Evolutionary conservation across 1,139 yeast species (phyloP).

Genomic region (Suhomyces guaymorum): DNA sequence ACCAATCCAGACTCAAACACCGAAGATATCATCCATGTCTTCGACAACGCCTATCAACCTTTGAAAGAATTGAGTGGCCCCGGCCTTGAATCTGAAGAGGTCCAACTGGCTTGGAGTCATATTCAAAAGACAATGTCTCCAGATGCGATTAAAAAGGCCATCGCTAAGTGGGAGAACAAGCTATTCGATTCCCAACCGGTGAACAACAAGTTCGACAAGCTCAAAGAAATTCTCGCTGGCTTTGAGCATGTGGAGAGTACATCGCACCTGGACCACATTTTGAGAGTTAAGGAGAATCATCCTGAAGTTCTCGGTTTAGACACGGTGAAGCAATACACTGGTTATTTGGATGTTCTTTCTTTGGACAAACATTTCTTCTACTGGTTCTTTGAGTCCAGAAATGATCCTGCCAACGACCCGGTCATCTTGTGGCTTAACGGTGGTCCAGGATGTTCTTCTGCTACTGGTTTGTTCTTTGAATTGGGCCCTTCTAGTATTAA

Average conservation of each 20-base stretch:
- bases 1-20: no score
- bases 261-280: conserved; percentile 35
- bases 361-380: conserved; percentile 76
- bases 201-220: conserved; percentile 15
- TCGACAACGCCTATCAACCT: conserved; percentile 5
- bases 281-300: conserved; percentile 42
- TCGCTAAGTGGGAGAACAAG: conserved; percentile 21
- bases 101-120: conserved; percentile 28
- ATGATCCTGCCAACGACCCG: conserved; percentile 50
- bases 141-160: conserved; percentile 19
- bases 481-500: conserved; percentile 63
- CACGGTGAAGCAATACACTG: conserved; percentile 62
- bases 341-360: conserved; percentile 57
- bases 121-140: conserved; percentile 23
- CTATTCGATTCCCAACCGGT: conserved; percentile 13
- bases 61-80: conserved; percentile 1
- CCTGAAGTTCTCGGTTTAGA: conserved; percentile 54
- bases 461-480: conserved; percentile 68
- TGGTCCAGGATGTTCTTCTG: conserved; percentile 74
- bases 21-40: conserved; percentile 10
- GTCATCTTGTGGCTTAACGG: conserved; percentile 72
- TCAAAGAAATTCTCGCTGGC: conserved; percentile 9
- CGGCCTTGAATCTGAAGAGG: conserved; percentile 5
- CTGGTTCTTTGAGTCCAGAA: conserved; percentile 74
- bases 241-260: conserved; percentile 13